phyloP scores from a whole-genome alignment of 2,329 filamentous ascomycete species.

The Hymenoscyphus salicellus region DNA sequence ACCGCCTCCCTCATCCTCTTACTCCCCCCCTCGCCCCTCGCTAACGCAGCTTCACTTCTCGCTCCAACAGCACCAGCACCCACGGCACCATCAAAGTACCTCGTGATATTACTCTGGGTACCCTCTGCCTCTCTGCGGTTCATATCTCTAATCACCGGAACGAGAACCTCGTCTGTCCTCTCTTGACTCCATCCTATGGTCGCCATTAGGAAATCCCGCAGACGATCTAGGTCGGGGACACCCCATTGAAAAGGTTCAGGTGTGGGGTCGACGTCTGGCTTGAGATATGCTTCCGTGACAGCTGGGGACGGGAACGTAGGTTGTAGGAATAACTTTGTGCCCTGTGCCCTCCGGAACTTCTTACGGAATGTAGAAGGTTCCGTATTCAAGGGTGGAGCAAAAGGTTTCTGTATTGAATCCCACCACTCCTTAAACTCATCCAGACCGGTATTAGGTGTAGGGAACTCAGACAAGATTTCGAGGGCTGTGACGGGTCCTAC shows the following conservation, averaged over 20 bases:
- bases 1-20: constrained; percentile 77
- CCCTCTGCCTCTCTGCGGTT: constrained; percentile 84
- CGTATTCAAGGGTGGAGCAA: constrained; percentile 53
- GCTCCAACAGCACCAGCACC: constrained; percentile 58
- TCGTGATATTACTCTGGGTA: constrained; percentile 94
- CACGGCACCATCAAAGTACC: constrained; percentile 75
- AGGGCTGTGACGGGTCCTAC: constrained; percentile 92
- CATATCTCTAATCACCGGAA: constrained; percentile 94
- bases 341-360: constrained; percentile 79
- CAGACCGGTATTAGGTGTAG: constrained; percentile 51
- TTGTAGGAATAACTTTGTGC: constrained; percentile 81
- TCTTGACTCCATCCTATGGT: constrained; percentile 93
- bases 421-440: constrained; percentile 86
- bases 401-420: constrained; percentile 70
- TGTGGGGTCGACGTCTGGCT: constrained; percentile 80
- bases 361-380: constrained; percentile 70
- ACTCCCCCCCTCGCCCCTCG: constrained; percentile 56
- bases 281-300: constrained; percentile 78
- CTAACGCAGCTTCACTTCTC: constrained; percentile 62
- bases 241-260: constrained; percentile 89
- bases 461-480: constrained; percentile 90
- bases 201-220: constrained; percentile 80
- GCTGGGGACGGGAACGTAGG: constrained; percentile 72
- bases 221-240: constrained; percentile 82
- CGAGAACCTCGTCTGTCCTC: constrained; percentile 89